Evolutionary conservation across 768 basidiomycete species (phyloP).

Genomic region (Amanita jacksonii): DNA sequence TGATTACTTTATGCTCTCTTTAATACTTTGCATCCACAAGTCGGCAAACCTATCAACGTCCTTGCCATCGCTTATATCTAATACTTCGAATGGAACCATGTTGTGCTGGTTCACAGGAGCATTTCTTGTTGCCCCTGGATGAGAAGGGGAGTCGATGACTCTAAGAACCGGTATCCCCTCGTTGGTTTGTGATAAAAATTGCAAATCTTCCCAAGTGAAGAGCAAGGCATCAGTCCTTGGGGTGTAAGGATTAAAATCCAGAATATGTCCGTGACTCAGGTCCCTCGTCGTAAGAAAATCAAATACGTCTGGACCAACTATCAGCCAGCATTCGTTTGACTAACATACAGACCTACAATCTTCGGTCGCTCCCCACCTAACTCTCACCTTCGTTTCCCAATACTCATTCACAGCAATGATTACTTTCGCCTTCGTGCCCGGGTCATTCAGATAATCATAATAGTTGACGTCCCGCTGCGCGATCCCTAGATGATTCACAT

Average conservation of each 20-base stretch:
- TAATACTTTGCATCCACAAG: constrained; percentile 48
- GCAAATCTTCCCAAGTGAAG: constrained; percentile 75
- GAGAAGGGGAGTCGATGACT: constrained; percentile 65
- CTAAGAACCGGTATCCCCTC: constrained; percentile 34
- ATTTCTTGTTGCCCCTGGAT: constrained; percentile 58
- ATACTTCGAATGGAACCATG: constrained; percentile 85
- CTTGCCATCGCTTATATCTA: constrained; percentile 68
- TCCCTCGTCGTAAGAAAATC: constrained; percentile 85
- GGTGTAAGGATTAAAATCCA: constrained; percentile 90
- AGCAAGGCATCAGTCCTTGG: constrained; percentile 81
- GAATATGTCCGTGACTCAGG: constrained; percentile 61
- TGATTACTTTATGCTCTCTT: constrained; percentile 22
- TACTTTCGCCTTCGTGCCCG: constrained; percentile 42
- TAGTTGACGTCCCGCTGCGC: constrained; percentile 84
- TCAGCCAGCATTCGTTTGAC: neutral
- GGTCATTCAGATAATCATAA: constrained; percentile 79
- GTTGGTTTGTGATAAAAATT: constrained; percentile 21
- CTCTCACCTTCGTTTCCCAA: constrained; percentile 61
- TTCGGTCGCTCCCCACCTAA: constrained; percentile 42
- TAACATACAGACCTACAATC: constrained; percentile 48
- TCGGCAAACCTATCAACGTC: constrained; percentile 67
- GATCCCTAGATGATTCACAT: constrained; percentile 45
- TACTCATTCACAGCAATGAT: constrained; percentile 40
- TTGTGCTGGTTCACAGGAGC: constrained; percentile 77
- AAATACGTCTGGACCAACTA: constrained; percentile 52